Base-by-base conservation (phyloP, 306 rosid genomes). In the Fragaria ananassa region DNA sequence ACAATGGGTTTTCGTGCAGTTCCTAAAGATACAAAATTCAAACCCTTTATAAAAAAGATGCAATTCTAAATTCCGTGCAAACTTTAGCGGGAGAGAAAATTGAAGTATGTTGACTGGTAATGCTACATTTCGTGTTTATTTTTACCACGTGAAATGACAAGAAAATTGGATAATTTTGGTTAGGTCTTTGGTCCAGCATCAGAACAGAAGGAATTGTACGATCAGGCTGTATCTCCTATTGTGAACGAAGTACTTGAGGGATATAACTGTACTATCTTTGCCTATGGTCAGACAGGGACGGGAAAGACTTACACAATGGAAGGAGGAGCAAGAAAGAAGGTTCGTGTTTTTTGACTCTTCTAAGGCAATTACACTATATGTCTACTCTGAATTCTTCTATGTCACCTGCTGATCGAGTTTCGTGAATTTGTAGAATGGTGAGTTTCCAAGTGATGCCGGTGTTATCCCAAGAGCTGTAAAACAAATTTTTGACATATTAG, bases 261-360 rank as follows among this genome's bases (percentile, higher is more conserved):
- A 12, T 96, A 96, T 80, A 96, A 96, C 81, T 96, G 99, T 74
- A 96, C 99, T 61, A 96, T 96, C 76, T 96, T 96, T 58, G 99
- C 99, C 8, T 91, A 96, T 83, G 99, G 99, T 60, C 99, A 96
- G 81, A 96, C 99, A 3, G 99, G 99, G 74, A 96, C 99, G 0
- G 99, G 99, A 72, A 95, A 95, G 78, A 95, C 99, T 70, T 95
- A 95, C 71, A 95, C 99, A 29, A 92, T 95, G 99, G 99, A 96
- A 87, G 99, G 99, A 81, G 99, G 99, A 65, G 97, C 97, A 45
- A 86, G 92, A 80, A 96, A 96, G 86, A 96, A 93, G 99, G 99
- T 93, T 53, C 10, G 50, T 50, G 23, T 75, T 64, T 78, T 49
- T 8, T 7, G 34, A 45, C 14, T 45, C 67, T 25, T 45, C 5